Evolutionary conservation across 257 asterid species (phyloP).

Genomic region (Salvia hispanica): DNA sequence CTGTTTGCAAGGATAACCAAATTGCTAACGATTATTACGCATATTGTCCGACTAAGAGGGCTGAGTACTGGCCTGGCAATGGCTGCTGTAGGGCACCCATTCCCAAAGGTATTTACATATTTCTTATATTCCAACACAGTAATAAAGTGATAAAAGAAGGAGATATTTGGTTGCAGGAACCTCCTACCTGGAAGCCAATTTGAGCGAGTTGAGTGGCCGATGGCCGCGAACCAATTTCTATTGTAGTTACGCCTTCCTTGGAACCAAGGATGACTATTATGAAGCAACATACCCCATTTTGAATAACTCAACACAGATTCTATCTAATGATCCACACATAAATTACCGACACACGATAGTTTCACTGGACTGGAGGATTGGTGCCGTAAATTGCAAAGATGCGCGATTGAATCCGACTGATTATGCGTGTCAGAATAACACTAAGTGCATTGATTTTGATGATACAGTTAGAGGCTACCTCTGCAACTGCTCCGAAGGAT

Average conservation of each 20-base stretch:
- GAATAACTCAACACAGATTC: background rate
- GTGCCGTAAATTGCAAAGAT: background rate
- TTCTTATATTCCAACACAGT: too few species aligned
- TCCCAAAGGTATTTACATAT: background rate
- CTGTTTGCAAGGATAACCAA: too few species aligned
- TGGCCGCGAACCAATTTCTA: constrained; percentile 5
- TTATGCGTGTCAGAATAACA: background rate
- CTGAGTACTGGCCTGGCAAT: background rate
- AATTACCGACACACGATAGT: too few species aligned
- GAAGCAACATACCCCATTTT: too few species aligned
- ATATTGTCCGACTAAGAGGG: too few species aligned
- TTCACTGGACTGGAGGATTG: constrained; percentile 1
- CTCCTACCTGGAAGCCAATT: background rate
- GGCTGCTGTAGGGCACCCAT: constrained; percentile 28
- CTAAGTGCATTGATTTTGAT: background rate
- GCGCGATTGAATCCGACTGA: background rate
- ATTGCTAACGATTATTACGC: too few species aligned
- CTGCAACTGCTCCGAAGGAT: constrained; percentile 8
- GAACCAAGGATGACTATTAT: background rate
- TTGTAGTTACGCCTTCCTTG: constrained; percentile 22
- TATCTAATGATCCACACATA: too few species aligned
- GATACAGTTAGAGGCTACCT: background rate
- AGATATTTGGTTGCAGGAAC: background rate
- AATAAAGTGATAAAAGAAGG: too few species aligned
- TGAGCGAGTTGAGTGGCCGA: background rate